These are phyloP conservation scores for Phytophthora melonis DNA, from an alignment of 352 stramenopile genomes.

Conservation along the genomic window DNA sequence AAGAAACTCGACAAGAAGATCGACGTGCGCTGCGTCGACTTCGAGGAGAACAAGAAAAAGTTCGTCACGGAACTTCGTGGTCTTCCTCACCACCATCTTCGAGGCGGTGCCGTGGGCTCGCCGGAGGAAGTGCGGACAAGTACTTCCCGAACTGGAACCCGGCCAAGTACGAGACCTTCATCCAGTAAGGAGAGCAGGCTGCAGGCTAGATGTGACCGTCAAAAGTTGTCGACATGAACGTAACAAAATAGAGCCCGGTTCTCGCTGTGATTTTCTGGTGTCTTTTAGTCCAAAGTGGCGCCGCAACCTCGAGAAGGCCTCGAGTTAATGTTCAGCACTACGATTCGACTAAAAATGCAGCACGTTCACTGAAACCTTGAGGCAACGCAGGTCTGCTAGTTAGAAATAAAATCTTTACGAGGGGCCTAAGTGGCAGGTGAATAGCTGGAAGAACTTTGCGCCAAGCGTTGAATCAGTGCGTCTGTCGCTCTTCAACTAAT, in stretches of 20 bases:
- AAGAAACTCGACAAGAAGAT: constrained; percentile 43
- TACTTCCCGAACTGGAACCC: constrained; percentile 34
- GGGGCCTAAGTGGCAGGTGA: not conserved
- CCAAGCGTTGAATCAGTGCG: not conserved
- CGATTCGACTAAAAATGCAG: too few relatives aligned
- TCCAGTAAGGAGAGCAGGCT: constrained; percentile 4
- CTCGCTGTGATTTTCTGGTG: not conserved
- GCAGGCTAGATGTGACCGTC: too few relatives aligned
- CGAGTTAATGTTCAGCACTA: too few relatives aligned
- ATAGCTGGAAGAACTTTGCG: not conserved
- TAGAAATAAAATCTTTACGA: not conserved
- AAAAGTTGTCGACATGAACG: not conserved
- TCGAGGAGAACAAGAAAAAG: constrained; percentile 34
- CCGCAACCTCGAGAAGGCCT: too few relatives aligned
- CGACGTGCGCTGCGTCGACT: constrained; percentile 25
- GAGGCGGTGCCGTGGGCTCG: constrained; percentile 24
- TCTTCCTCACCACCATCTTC: constrained; percentile 33
- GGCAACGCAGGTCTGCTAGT: not conserved
- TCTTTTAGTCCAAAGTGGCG: not conserved
- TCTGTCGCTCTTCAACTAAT: not conserved
- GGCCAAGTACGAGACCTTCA: constrained; percentile 24
- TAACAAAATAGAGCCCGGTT: not conserved
- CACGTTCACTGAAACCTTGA: too few relatives aligned
- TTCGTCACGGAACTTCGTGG: constrained; percentile 32
- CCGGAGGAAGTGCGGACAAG: constrained; percentile 30